These are phyloP conservation scores for Lasiodiplodia sp. DNA, from an alignment of 2,329 filamentous ascomycete genomes.

Conservation along the genomic window DNA sequence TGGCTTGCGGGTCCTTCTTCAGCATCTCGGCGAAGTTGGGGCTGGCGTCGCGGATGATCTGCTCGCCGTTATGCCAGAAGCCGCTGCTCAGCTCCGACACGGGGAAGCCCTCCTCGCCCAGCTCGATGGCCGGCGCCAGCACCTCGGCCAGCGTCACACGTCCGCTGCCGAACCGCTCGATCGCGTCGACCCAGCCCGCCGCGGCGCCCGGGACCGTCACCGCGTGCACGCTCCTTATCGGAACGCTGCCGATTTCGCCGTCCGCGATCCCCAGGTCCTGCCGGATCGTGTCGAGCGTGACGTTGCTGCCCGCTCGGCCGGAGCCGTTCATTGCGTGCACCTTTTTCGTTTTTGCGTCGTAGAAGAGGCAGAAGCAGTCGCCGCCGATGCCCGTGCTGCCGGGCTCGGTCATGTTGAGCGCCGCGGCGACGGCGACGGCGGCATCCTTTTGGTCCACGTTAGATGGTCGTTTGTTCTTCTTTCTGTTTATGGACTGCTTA, in stretches of 20 bases:
- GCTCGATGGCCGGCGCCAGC: slow-evolving; percentile 79
- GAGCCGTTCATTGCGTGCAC: slow-evolving; percentile 91
- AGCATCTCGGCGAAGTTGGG: slow-evolving; percentile 89
- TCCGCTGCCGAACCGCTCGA: slow-evolving; percentile 88
- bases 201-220: slow-evolving; percentile 90
- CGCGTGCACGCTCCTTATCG: slow-evolving; percentile 77
- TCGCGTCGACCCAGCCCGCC: slow-evolving; percentile 90
- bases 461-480: background rate
- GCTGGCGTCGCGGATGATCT: slow-evolving; percentile 72
- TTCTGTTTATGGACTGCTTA: slow-evolving; percentile 49
- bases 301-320: slow-evolving; percentile 77
- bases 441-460: slow-evolving; percentile 70
- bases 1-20: slow-evolving; percentile 73
- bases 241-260: slow-evolving; percentile 67
- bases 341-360: slow-evolving; percentile 80
- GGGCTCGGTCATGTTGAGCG: slow-evolving; percentile 91
- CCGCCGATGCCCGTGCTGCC: slow-evolving; percentile 93
- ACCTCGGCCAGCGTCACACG: slow-evolving; percentile 80
- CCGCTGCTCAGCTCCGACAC: slow-evolving; percentile 79
- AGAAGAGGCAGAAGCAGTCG: slow-evolving; percentile 96
- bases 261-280: slow-evolving; percentile 71
- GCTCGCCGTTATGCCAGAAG: slow-evolving; percentile 73
- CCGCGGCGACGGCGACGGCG: slow-evolving; percentile 93
- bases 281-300: slow-evolving; percentile 73
- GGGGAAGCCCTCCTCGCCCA: slow-evolving; percentile 89